Conservation (phyloP, 2,329 filamentous ascomycete species). For the Aspergillus glaucus region DNA sequence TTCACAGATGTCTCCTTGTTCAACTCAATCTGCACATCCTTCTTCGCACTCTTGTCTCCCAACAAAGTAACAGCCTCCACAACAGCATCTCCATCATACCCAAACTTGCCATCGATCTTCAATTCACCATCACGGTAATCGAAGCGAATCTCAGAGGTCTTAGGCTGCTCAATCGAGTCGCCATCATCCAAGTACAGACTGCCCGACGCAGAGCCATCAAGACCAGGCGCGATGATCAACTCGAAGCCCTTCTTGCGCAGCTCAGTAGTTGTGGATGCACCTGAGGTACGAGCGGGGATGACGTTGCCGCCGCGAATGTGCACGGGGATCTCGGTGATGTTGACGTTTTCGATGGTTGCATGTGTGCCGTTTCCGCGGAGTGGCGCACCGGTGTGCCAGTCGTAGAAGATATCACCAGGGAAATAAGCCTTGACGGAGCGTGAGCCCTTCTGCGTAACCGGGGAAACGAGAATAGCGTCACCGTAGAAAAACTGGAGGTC, state of each 20-base stretch:
- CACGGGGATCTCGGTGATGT: slow-evolving; percentile 52
- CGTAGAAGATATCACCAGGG: slow-evolving; percentile 54
- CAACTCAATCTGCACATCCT: slow-evolving; percentile 18
- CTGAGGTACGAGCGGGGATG: slow-evolving; percentile 49
- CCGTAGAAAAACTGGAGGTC: slow-evolving; percentile 57
- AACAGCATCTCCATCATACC: slow-evolving; percentile 18
- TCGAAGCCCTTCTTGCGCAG: slow-evolving; percentile 60
- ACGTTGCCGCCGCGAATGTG: slow-evolving; percentile 58
- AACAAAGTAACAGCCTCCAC: slow-evolving; percentile 31
- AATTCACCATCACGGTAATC: slow-evolving; percentile 47
- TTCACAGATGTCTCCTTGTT: slow-evolving; percentile 15
- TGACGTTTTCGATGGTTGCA: slow-evolving; percentile 41
- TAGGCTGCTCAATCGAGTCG: slow-evolving; percentile 54
- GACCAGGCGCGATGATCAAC: slow-evolving; percentile 61
- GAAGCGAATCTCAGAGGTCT: slow-evolving; percentile 55
- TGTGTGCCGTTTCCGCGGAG: slow-evolving; percentile 43
- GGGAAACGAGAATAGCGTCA: slow-evolving; percentile 50
- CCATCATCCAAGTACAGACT: slow-evolving; percentile 74
- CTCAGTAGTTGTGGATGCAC: slow-evolving; percentile 56
- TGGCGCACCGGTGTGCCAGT: slow-evolving; percentile 49
- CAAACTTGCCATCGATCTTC: slow-evolving; percentile 24
- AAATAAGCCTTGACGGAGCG: slow-evolving; percentile 52
- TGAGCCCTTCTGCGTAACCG: slow-evolving; percentile 47
- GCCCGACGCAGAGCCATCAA: slow-evolving; percentile 58
- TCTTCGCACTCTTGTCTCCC: slow-evolving; percentile 20